Conservation (phyloP, 140 eudicot genomes). For the Erigeron philadelphicus region DNA sequence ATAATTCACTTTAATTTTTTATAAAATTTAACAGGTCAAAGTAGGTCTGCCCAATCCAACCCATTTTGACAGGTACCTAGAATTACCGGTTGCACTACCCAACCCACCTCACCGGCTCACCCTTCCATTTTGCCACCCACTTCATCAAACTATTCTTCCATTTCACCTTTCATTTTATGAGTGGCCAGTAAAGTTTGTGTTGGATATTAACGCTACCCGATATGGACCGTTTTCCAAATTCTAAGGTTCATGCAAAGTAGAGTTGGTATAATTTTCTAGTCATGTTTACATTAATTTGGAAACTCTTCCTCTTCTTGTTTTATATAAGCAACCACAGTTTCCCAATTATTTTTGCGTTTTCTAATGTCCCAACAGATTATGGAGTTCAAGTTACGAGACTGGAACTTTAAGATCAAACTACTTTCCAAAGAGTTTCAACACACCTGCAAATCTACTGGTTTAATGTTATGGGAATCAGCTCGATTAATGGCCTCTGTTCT, state of each 20-base stretch:
- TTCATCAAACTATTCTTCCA: background rate
- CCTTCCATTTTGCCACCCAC: background rate
- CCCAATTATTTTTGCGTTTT: background rate
- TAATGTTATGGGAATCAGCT: slow-evolving; percentile 97
- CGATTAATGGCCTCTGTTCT: slow-evolving; percentile 75
- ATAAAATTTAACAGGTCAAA: too few relatives aligned
- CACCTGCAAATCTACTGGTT: slow-evolving; percentile 86
- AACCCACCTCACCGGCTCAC: too few relatives aligned
- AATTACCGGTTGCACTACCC: too few relatives aligned
- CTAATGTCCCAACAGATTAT: slow-evolving; percentile 33
- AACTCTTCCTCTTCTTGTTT: background rate
- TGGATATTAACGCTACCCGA: background rate
- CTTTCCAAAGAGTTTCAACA: slow-evolving; percentile 83
- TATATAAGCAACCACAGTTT: too few relatives aligned
- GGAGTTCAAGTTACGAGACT: slow-evolving; percentile 44
- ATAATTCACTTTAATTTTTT: too few relatives aligned
- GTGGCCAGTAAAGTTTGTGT: background rate
- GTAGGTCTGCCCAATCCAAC: too few relatives aligned
- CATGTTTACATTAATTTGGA: background rate
- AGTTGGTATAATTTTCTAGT: background rate
- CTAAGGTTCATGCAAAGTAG: background rate
- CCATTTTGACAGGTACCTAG: too few relatives aligned
- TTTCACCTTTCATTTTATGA: background rate
- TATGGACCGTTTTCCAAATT: background rate
- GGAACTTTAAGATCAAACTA: slow-evolving; percentile 62